Conservation (phyloP, 768 basidiomycete species). For the Dioszegia crocea region DNA sequence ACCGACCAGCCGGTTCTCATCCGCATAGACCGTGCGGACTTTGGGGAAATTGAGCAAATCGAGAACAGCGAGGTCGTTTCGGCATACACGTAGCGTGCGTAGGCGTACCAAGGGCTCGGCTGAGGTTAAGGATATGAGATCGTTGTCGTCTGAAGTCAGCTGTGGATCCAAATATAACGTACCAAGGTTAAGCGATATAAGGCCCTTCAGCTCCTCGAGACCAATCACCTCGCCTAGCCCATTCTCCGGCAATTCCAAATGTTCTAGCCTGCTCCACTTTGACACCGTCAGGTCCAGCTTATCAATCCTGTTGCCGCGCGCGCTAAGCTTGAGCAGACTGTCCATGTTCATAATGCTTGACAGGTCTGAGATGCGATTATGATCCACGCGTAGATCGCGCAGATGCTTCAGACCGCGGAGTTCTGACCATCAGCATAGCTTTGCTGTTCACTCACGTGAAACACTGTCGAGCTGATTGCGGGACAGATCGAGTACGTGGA, state of each 20-base stretch:
- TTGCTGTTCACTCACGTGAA: constrained; percentile 61
- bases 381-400: constrained; percentile 67
- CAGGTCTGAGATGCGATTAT: constrained; percentile 68
- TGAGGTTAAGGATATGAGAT: constrained; percentile 56
- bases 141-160: constrained; percentile 63
- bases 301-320: constrained; percentile 62
- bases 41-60: constrained; percentile 61
- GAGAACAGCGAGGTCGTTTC: constrained; percentile 69
- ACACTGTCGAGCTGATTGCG: constrained; percentile 83
- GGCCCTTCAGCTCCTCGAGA: constrained; percentile 53
- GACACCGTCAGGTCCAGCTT: constrained; percentile 54
- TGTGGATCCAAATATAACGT: constrained; percentile 50
- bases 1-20: constrained; percentile 61
- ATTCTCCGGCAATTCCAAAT: constrained; percentile 77
- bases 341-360: constrained; percentile 76
- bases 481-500: constrained; percentile 87
- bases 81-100: constrained; percentile 77
- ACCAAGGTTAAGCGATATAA: constrained; percentile 81
- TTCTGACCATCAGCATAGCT: not conserved
- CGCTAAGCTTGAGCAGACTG: constrained; percentile 74
- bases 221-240: constrained; percentile 60
- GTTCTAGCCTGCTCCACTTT: constrained; percentile 60
- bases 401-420: constrained; percentile 1
- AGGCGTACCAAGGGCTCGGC: constrained; percentile 59
- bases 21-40: constrained; percentile 85